Percentiles rank a stretch among this genome's conserved stretches.
phyloP scores from a whole-genome alignment of 495 filamentous ascomycete genomes.

The Elaphomyces granulatus region DNA sequence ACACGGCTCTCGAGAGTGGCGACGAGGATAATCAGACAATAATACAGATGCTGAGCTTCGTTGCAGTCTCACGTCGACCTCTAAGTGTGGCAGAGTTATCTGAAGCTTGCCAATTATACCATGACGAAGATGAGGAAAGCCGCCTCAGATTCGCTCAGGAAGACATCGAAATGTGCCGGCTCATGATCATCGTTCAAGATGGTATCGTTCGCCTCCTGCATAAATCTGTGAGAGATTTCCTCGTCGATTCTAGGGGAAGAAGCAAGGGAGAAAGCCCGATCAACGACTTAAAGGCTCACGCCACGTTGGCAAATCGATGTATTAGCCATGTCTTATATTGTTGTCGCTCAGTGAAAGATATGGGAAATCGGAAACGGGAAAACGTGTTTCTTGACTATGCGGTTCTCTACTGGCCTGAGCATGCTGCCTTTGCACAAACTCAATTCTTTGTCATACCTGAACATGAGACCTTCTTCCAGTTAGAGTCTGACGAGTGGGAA shows the following conservation, averaged over 20 bases:
- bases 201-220: conserved; percentile 10
- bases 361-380: background rate
- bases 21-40: conserved; percentile 2
- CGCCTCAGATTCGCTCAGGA: conserved; percentile 6
- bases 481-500: background rate
- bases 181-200: conserved; percentile 10
- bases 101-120: conserved; percentile 7
- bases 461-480: conserved; percentile 1
- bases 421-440: background rate
- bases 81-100: conserved; percentile 8
- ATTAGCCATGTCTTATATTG: conserved; percentile 2
- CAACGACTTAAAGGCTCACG: conserved; percentile 2
- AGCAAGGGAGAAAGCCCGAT: background rate
- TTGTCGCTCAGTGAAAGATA: no score
- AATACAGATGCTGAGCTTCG: conserved; percentile 5
- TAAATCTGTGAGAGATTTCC: conserved; percentile 15
- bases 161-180: conserved; percentile 8
- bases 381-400: conserved; percentile 3
- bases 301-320: conserved; percentile 3
- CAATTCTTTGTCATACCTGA: conserved; percentile 1
- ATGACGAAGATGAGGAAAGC: conserved; percentile 6
- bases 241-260: conserved; percentile 2
- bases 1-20: conserved; percentile 5
- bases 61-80: conserved; percentile 7
- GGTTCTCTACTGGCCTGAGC: conserved; percentile 3